Base-by-base conservation (phyloP, 345 rosid species). In the Heritiera fomes region DNA sequence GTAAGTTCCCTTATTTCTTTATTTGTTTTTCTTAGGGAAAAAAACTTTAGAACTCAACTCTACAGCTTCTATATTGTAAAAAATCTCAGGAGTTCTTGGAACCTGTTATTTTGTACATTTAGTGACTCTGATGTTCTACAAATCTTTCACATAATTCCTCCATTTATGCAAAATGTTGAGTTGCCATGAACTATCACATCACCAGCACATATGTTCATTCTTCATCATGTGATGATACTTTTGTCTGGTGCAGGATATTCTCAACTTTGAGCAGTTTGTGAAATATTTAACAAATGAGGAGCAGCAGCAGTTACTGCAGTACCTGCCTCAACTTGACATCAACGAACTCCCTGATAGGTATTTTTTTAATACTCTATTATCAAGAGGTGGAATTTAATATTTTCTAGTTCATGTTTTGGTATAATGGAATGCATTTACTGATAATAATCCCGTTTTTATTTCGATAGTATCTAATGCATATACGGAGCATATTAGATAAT, bases 181-280 rank as follows among this genome's bases (percentile, higher is more conserved):
- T 32, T 10, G 6, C 47, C 18, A 5, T 32, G 75, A 72, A 52
- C 12, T 3, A 17, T 53, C 62, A 17, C 5, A 5, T 72, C 28
- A 1, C 2, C 2, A 4, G 45, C 9, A 38, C 63, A 18, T 7
- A 49, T 72, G 47, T 53, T 43, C 32, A n/a, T 78, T 68, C 55
- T 52, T 18, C 34, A 7, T 61, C 43, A 23, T 60, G 14, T 77
- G 53, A 53, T 68, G 66, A 49, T 75, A 58, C 55, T 71, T 66
- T 43, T 63, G 34, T 76, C 9, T 77, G 83, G 66, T 79, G 78
- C 87, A 96, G 99, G 95, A 89, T 80, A 81, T 94, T 85, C 79
- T 94, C 82, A 96, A 90, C 88, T 89, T 89, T 80, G 89, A 94
- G 83, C 91, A 88, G 87, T 93, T 96, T 81, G 75, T 75, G 56